Evolutionary conservation across 2,329 filamentous ascomycete genomes (phyloP), one percentile per base, ranked within the genome.

Genomic region (Zasmidium citrigriseum): DNA sequence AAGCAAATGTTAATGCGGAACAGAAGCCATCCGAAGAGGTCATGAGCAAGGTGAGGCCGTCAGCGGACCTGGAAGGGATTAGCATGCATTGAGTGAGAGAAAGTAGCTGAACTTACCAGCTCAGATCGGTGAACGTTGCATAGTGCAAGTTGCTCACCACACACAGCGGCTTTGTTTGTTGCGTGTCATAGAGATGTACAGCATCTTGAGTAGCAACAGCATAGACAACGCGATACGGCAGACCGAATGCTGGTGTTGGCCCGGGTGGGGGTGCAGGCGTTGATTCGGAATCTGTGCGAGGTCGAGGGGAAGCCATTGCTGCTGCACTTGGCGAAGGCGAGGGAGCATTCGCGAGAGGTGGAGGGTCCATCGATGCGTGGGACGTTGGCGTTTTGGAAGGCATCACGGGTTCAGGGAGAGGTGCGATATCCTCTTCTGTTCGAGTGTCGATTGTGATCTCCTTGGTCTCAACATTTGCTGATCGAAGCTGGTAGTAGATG

Each of bases 1-100:
- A 80, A 1, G 85, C 76, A 71, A 99, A 99, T 0, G 92, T 89
- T 4, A 99, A 80, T 0, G 90, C 89, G 0, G 95, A 99, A 74
- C 95, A 99, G 78, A 98, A 99, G 0, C 95, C 95, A 74, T 99
- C 95, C 0, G 95, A 97, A 0, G 95, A 99, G n/a, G 92, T 95
- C 78, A 99, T 96, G 51, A 99, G 82, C 21, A 99, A 79, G 1
- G 89, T 92, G 45, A 86, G 80, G 12, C 89, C 89, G 73, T 93
- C 89, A 63, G 82, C 86, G 1, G 89, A 89, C 88, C 88, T 65
- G 46, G 2, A n/a, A 24, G 90, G 62, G 47, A 34, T 59, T 22
- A 63, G 58, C 54, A 44, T 76, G 68, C 29, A 60, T 53, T 23
- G 22, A 66, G 73, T 16, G 57, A 71, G 57, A 27, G 48, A 61